A percentile compares a stretch with the other conserved stretches of the same genome.
Evolutionary conservation across 1,284 basidiomycete species (phyloP).

Genomic region (Rhodotorula sp.): DNA sequence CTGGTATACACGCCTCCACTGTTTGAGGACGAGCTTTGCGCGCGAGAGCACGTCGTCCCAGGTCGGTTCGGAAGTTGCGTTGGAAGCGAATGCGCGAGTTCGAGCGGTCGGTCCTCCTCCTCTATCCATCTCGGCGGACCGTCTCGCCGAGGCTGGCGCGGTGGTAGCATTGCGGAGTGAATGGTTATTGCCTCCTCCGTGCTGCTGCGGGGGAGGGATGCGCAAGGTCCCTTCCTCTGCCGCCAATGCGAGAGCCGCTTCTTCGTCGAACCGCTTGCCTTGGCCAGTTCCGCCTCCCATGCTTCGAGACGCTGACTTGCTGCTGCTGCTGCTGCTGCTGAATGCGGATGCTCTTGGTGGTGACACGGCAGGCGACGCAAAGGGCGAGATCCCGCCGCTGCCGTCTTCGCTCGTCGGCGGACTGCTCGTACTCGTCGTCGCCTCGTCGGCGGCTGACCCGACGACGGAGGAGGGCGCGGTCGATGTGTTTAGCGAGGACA

Average conservation of each 20-base stretch:
- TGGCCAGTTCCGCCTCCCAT: not conserved
- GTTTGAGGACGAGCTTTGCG: conserved; percentile 4
- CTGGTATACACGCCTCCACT: conserved; percentile 17
- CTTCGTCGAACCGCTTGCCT: no score
- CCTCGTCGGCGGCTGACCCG: not conserved
- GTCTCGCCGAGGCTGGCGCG: no score
- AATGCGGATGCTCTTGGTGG: not conserved
- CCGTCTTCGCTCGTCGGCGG: not conserved
- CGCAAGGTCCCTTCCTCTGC: conserved; percentile 6
- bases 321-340: not conserved
- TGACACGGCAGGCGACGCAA: not conserved
- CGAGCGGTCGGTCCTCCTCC: no score
- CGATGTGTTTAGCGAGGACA: no score
- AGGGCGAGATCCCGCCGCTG: not conserved
- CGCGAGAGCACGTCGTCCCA: conserved; percentile 13
- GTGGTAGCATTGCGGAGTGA: no score
- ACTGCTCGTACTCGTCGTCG: not conserved
- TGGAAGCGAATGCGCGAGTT: no score
- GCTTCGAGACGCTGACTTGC: not conserved
- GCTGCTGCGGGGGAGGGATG: no score
- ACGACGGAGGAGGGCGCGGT: not conserved
- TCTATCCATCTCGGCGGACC: no score
- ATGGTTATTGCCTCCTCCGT: no score
- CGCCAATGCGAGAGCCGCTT: not conserved
- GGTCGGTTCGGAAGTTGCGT: no score